Evolutionary conservation across 2,329 filamentous ascomycete genomes (phyloP).

Genomic region (Fusarium poae): DNA sequence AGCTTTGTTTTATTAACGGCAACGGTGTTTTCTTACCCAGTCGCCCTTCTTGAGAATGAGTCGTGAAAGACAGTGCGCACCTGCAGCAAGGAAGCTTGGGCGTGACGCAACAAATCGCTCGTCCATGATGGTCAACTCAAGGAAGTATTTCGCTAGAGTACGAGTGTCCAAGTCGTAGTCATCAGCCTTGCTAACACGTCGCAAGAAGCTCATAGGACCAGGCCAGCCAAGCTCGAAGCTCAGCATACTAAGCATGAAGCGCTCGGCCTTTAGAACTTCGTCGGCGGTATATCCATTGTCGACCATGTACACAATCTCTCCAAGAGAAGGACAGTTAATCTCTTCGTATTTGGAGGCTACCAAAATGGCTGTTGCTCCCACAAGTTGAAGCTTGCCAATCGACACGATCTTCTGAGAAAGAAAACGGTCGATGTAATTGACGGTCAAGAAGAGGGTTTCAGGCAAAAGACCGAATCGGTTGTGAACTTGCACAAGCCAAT

Average conservation of each 20-base stretch:
- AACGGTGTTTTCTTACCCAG: slow-evolving; percentile 76
- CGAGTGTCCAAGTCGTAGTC: slow-evolving; percentile 97
- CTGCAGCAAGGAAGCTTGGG: slow-evolving; percentile 90
- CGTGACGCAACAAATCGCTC: slow-evolving; percentile 94
- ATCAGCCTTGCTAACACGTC: slow-evolving; percentile 97
- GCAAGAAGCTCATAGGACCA: slow-evolving; percentile 98
- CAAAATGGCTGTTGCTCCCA: slow-evolving; percentile 94
- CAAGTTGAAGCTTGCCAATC: slow-evolving; percentile 92
- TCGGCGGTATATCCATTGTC: slow-evolving; percentile 89
- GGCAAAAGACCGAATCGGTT: slow-evolving; percentile 90
- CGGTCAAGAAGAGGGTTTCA: slow-evolving; percentile 92
- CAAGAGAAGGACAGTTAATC: slow-evolving; percentile 95
- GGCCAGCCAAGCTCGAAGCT: slow-evolving; percentile 97
- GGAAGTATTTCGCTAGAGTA: slow-evolving; percentile 96
- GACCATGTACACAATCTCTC: slow-evolving; percentile 98
- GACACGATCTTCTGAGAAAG: slow-evolving; percentile 95
- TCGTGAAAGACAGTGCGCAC: slow-evolving; percentile 90
- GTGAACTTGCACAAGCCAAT: slow-evolving; percentile 98
- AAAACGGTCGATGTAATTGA: slow-evolving; percentile 98
- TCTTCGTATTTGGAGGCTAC: slow-evolving; percentile 98
- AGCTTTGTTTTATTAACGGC: slow-evolving; percentile 45
- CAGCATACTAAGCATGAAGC: slow-evolving; percentile 98
- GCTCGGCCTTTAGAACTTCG: slow-evolving; percentile 96
- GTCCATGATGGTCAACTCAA: slow-evolving; percentile 97
- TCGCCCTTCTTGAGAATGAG: slow-evolving; percentile 90